Evolutionary conservation across 768 basidiomycete genomes (phyloP), one percentile per base, ranked within the genome.

Genomic region (Auricularia auricula-judae): DNA sequence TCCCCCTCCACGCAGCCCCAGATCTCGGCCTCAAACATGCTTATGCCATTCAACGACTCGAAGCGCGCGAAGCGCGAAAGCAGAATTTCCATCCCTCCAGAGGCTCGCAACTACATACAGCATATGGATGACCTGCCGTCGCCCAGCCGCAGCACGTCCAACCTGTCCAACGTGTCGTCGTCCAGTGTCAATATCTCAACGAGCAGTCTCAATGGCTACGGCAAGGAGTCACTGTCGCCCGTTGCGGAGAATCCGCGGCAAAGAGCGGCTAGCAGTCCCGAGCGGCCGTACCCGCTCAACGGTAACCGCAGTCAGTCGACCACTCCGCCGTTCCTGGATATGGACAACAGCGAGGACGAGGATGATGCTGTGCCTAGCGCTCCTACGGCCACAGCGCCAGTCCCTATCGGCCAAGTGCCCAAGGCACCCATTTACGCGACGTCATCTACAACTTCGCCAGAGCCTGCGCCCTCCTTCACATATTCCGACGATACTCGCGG

Each of bases 101-200:
- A 92, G 72, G 86, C 89, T 16, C 83, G 79, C 67, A 84, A 82
- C 60, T 91, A 89, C 70, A 86, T 89, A 64, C 79, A 83, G 43
- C 83, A 81, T 68, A 85, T 88, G 81, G 75, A 74, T 43, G 88
- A 89, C 64, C 21, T 76, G 7, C 74, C 82, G 34, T 87, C 83
- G 69, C 84, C 87, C 4, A 73, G 74, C 54, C 59, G n/a, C 43
- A 33, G 65, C 56, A 61, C 36, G 53, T 39, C 44, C 43, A 39
- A 65, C 29, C 54, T 39, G 47, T 36, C 65, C 54, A 10, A 36
- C 54, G 61, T 65, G 62, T 23, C 62, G 16, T 4, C 39, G 35
- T 16, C n/a, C 14, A 35, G 11, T 36, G 35, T 34, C 12, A 34
- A 23, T 14, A 43, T 65, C 36, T 23, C 62, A 16, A 18, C 39